phyloP scores from a whole-genome alignment of 164 flowering plant genomes.

The Echeveria elegans region DNA sequence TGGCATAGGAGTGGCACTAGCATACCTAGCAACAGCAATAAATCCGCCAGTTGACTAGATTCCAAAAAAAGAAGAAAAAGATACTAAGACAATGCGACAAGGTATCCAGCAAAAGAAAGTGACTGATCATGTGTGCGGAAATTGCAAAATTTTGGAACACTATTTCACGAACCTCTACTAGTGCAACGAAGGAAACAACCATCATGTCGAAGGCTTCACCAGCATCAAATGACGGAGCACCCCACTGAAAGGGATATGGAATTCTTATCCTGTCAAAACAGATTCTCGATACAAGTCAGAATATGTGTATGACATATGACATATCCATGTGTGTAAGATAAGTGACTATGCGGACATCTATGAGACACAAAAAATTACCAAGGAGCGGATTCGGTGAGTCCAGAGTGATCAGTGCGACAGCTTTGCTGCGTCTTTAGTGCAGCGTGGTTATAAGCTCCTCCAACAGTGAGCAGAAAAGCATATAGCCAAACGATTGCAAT shows the following conservation, averaged over 20 bases:
- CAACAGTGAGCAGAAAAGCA: slow-evolving; percentile 10
- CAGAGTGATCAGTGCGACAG: slow-evolving; percentile 11
- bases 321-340: neutral
- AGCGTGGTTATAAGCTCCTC: slow-evolving; percentile 10
- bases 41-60: slow-evolving; percentile 68
- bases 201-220: slow-evolving; percentile 89
- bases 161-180: slow-evolving; percentile 58
- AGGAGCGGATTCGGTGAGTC: slow-evolving; percentile 6
- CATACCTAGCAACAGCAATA: slow-evolving; percentile 59
- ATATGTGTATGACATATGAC: too few species aligned
- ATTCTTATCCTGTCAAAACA: slow-evolving; percentile 57
- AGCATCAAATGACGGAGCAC: slow-evolving; percentile 82
- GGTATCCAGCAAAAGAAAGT: neutral
- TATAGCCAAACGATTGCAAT: slow-evolving; percentile 9
- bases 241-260: slow-evolving; percentile 93
- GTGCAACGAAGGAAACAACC: slow-evolving; percentile 76
- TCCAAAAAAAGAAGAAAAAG: neutral
- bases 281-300: neutral
- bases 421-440: slow-evolving; percentile 3
- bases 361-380: slow-evolving; percentile 1
- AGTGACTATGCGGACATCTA: neutral
- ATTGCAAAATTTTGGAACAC: neutral
- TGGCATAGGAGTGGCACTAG: slow-evolving; percentile 70
- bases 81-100: neutral
- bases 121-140: neutral